Evolutionary conservation across 306 rosid genomes (phyloP).

Genomic region (Castanea crenata): DNA sequence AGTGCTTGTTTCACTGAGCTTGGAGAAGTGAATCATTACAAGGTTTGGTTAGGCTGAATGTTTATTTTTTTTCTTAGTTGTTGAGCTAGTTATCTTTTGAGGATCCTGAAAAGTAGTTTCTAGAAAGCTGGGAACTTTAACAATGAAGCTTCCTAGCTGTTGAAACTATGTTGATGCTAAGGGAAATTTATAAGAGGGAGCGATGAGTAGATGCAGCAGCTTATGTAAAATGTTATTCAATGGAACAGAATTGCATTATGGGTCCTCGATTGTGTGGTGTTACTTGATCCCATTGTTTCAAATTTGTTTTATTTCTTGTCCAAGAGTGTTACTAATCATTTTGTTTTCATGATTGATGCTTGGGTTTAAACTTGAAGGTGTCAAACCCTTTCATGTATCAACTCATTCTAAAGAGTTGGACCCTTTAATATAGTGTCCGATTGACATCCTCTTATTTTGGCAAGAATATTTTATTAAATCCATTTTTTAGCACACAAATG

Average conservation of each 20-base stretch:
- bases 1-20: too few relatives aligned
- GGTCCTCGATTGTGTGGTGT: not conserved
- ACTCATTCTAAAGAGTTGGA: too few relatives aligned
- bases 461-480: too few relatives aligned
- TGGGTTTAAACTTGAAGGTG: not conserved
- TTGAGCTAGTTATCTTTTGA: too few relatives aligned
- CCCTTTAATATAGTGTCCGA: too few relatives aligned
- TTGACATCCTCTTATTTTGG: too few relatives aligned
- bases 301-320: not conserved
- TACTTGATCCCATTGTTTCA: not conserved
- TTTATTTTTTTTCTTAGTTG: too few relatives aligned
- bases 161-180: not conserved
- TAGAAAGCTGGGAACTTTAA: not conserved
- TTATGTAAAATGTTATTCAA: not conserved
- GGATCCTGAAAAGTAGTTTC: not conserved
- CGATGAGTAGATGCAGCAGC: not conserved
- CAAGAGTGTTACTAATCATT: not conserved
- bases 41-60: too few relatives aligned
- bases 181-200: not conserved
- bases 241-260: not conserved
- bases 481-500: too few relatives aligned
- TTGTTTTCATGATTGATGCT: too few relatives aligned
- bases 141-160: not conserved
- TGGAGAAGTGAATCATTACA: too few relatives aligned
- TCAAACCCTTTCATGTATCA: too few relatives aligned